phyloP scores from a whole-genome alignment of 495 filamentous ascomycete species.

The Neurospora hispaniola region DNA sequence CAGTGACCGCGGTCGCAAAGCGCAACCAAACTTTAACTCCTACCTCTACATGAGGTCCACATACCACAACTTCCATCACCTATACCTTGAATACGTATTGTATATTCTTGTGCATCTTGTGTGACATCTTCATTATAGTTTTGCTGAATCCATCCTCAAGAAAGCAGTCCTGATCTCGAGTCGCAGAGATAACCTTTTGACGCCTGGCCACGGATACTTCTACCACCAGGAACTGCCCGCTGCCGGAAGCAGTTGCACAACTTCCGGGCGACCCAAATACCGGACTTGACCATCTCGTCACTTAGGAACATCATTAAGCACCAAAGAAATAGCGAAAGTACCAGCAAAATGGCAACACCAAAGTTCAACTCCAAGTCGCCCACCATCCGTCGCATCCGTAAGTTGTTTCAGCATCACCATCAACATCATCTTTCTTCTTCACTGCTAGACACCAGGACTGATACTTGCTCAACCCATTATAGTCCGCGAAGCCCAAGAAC shows the following conservation, averaged over 20 bases:
- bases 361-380: conserved; percentile 68
- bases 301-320: not conserved
- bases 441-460: conserved; percentile 6
- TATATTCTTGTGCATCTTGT: not conserved
- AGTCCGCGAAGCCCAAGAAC: conserved; percentile 80
- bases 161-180: not conserved
- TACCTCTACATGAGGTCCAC: not conserved
- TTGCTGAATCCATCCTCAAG: not conserved
- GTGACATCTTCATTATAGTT: not conserved
- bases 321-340: not conserved
- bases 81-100: no score
- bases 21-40: not conserved
- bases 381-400: conserved; percentile 70
- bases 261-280: not conserved
- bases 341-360: conserved; percentile 11
- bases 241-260: not conserved
- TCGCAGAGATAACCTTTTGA: not conserved
- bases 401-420: conserved; percentile 7
- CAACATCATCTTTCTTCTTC: not conserved
- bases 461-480: conserved; percentile 21
- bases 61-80: not conserved
- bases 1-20: not conserved
- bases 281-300: not conserved
- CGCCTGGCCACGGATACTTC: not conserved
- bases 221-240: not conserved